Base-by-base conservation (phyloP, 768 basidiomycete species). In the Gymnopilus junonius region DNA sequence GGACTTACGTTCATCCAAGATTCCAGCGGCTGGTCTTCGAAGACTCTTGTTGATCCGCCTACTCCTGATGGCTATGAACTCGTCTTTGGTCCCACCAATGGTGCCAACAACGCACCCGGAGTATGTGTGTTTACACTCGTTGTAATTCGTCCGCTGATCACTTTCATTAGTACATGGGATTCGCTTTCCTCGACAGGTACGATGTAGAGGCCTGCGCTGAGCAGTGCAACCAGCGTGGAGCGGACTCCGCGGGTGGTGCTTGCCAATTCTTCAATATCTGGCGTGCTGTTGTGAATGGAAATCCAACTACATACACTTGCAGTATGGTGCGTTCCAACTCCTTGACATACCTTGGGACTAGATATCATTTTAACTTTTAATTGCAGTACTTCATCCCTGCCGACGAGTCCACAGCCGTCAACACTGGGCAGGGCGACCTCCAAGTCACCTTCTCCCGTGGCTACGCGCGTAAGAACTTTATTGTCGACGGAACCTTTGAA, bases 241-340 rank as follows among this genome's bases (percentile, higher is more conserved):
- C 79, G 3, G 82, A 84, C 61, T 67, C 72, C 6, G 64, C 64
- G 32, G 82, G 82, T 29, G 83, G 82, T 46, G 77, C 76, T 6
- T 85, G 83, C 71, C 76, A 79, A 58, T 85, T 77, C 74, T 82
- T 85, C 72, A 85, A 85, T 65, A 83, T 84, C 73, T 85, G 82
- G 82, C 79, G 82, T 35, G 82, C 82, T 12, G 72, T 83, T 31
- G 80, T 83, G 0, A 69, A 79, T 59, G 82, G 80, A 8, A 62
- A 67, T n/a, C 82, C 83, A 0, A 83, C 80, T 2, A 82, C 81
- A 0, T 83, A 83, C 70, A 80, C 80, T 39, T 85, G 82, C 74
- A 79, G 79, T 64, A 79, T 83, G 76, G 83, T 83, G 61, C 55
- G 80, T 70, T 2, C 4, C 31, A 23, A 29, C 17, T 34, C 7